Base-by-base conservation (phyloP, 164 flowering plant genomes). In the Umbellularia californica region DNA sequence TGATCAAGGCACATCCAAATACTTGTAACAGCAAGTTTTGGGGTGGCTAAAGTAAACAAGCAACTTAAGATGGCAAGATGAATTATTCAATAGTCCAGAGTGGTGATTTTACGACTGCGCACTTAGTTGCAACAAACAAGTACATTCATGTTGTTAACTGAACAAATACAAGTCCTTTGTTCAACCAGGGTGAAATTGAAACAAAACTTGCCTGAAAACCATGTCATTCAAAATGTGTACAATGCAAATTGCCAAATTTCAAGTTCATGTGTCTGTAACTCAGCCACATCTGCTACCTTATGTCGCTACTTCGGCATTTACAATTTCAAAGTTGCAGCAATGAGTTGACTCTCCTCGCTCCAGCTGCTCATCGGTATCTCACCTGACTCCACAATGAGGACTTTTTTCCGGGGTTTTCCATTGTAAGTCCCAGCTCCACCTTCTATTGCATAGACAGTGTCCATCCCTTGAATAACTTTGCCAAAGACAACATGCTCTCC, bases 401-500 rank as follows among this genome's bases (percentile, higher is more conserved):
- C 98, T 81, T 91, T 94, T 84, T 92, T 94, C 81, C 99, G 87
- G 22, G 99, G 97, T 78, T 94, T 92, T 51, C 99, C 99, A 66
- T 84, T 92, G 74, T 92, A 94, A 24, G 99, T 94, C 64, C 99
- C 99, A 7, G 98, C 99, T 79, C 98, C 94, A 1, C 99, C 98
- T 81, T 96, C 97, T 77, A 96, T 90, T 65, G 93, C 92, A 78
- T 83, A 94, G 23, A 96, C 98, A 22, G 82, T 89, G 80, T 96
- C 99, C 99, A 93, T 93, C n/a, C 99, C 99, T 78, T 93, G 90
- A 75, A 96, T 87, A 3, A 96, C 98, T 82, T 83, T 90, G 24
- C 99, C 98, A 82, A 94, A 94, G 3, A 84, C 97, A 23, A 96
- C 97, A 80, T 94, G 99, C 83, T 94, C 97, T 47, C 96, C 96